Evolutionary conservation across 2,329 filamentous ascomycete species (phyloP), one percentile per base, ranked within the genome.

Genomic region (Verticillium alfalfae): DNA sequence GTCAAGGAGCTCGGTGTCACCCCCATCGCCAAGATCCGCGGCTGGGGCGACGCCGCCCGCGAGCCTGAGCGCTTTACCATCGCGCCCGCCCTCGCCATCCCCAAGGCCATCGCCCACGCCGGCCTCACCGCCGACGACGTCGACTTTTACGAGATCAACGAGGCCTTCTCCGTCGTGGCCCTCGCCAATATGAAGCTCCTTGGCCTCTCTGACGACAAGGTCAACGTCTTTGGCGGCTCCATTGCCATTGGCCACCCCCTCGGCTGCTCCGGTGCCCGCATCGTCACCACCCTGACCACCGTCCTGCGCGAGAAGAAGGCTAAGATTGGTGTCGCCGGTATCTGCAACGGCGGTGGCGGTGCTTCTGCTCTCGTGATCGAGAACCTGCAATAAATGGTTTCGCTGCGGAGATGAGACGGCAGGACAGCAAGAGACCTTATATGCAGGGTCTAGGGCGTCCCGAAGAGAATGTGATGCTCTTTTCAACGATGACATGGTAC

Each of bases 81-180:
- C 57, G 90, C 95, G 9, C 95, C 95, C 10, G 86, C 95, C 22
- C 86, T 98, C 61, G 95, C 95, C 67, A 96, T 99, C 70, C 95
- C 95, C 75, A 99, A 98, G 84, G 95, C 95, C 62, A 86, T 99
- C 72, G 93, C 94, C 84, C 94, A 99, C 79, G 95, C 95, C 64
- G 91, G 91, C 65, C 80, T 99, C 65, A 85, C 87, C 62, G 84
- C 88, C 68, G 86, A 89, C 66, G 84, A 91, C 63, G 84, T 99
- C 62, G 94, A 98, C 72, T 95, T 88, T 69, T 99, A 95, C 77
- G 95, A 99, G 84, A 97, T 99, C 84, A 99, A 99, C 83, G 95
- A 99, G 83, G 95, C 95, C 52, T 99, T 99, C 83, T 95, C 91
- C 66, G 95, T 97, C 58, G 95, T 99, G 66, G 92, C 95, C 45